These are phyloP conservation scores for Ilex paraguariensis DNA, from an alignment of 305 asterid genomes.

Conservation along the genomic window DNA sequence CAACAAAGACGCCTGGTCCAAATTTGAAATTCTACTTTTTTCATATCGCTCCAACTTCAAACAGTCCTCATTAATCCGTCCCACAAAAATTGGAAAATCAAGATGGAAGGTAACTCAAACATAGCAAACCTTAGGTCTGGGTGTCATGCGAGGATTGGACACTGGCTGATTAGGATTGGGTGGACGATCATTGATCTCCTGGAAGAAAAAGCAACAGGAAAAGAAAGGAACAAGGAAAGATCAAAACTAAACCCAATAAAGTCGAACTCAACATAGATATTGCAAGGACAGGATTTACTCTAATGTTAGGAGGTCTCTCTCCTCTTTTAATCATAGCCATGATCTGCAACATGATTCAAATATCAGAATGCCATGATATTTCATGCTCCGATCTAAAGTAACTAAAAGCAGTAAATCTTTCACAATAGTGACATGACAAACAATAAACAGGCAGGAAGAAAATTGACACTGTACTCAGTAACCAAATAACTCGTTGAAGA, in stretches of 20 bases:
- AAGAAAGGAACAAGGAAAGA: background rate
- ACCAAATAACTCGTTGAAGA: background rate
- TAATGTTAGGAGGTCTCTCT: conserved; percentile 83
- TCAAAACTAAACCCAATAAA: conserved; percentile 1
- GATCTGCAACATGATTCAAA: conserved; percentile 43
- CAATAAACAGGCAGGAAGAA: no score
- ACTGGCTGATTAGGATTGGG: conserved; percentile 92
- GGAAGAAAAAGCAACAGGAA: conserved; percentile 19
- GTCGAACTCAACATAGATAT: conserved; percentile 6
- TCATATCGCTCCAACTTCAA: no score
- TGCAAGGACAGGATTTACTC: conserved; percentile 43
- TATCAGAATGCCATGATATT: background rate
- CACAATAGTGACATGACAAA: no score
- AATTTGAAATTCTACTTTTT: no score
- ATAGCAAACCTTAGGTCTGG: conserved; percentile 68
- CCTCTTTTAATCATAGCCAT: conserved; percentile 94
- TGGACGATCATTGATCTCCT: conserved; percentile 93
- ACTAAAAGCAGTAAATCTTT: no score
- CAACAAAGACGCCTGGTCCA: no score
- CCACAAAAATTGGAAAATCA: no score
- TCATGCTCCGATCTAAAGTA: no score
- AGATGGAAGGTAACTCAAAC: no score
- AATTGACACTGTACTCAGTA: no score
- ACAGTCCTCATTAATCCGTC: no score
- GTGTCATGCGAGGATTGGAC: conserved; percentile 61